Evolutionary conservation across 495 filamentous ascomycete species (phyloP).

Genomic region (Penicillium coprophilum): DNA sequence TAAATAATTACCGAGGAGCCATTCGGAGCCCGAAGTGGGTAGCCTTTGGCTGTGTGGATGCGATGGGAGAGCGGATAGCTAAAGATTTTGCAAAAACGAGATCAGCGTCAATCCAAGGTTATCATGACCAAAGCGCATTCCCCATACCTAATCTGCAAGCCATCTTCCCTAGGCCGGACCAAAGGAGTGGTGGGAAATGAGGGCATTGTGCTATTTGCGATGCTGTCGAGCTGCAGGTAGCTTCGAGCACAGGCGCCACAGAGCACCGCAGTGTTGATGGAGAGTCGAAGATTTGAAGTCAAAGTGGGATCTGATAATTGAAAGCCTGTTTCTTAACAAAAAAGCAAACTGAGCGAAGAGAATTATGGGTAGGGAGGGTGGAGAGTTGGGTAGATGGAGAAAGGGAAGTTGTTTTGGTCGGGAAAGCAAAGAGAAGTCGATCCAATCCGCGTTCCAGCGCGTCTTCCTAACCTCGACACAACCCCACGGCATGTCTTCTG

Average conservation of each 20-base stretch:
- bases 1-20: conserved; percentile 83
- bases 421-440: conserved; percentile 16
- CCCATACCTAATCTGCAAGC: conserved; percentile 54
- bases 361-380: conserved; percentile 6
- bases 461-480: conserved; percentile 23
- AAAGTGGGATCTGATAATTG: neutral
- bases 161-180: conserved; percentile 42
- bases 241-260: conserved; percentile 25
- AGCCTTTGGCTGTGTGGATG: conserved; percentile 68
- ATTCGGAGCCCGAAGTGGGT: conserved; percentile 75
- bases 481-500: conserved; percentile 20
- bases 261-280: conserved; percentile 17
- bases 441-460: conserved; percentile 34
- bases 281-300: conserved; percentile 1
- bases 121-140: neutral
- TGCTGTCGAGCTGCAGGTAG: conserved; percentile 13
- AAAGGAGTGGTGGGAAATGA: conserved; percentile 43
- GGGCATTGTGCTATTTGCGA: conserved; percentile 31
- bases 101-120: conserved; percentile 14
- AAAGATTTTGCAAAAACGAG: conserved; percentile 15
- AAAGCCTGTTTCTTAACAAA: neutral
- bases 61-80: conserved; percentile 78
- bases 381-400: conserved; percentile 18
- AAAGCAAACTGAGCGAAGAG: conserved; percentile 2
- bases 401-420: conserved; percentile 32